Base-by-base conservation (phyloP, 2,329 filamentous ascomycete species). In the Fusarium napiforme region DNA sequence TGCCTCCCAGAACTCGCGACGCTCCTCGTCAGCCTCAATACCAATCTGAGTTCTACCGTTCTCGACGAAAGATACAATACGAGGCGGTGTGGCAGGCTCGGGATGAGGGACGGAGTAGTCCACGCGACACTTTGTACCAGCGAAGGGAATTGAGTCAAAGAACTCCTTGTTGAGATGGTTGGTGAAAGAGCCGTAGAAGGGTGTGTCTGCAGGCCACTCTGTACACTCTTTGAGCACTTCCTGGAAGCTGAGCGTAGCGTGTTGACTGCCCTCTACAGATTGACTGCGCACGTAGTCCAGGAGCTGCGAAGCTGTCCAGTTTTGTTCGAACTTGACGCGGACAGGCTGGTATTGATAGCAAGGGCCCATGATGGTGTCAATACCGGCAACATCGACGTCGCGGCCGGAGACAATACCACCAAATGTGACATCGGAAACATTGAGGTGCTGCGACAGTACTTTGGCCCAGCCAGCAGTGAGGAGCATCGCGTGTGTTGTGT, bases 261-360 rank as follows among this genome's bases (percentile, higher is more conserved):
- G 67, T 39, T 77, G 75, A 26, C 67, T 77, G 4, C 77, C 75
- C 26, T 78, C 70, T 2, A 78, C 71, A 4, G 70, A 77, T 26
- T 79, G 72, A 10, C 39, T 62, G 30, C 76, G 75, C 2, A 79
- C 75, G 4, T 72, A 64, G 36, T 76, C 64, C 10, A 79, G 36
- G 4, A 79, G 67, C 7, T 77, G 64, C 4, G 49, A 56, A 12
- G 45, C 71, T 21, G 75, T 79, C 78, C 75, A 79, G 28, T 52
- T 42, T 23, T 67, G 34, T 42, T 73, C 65, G 10, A 79, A 75
- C 47, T 60, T 71, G 62, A 79, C 76, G n/a, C 78, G 71, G 14
- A 79, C 68, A 2, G 78, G 78, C 53, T 77, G 78, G 67, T 79
- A 79, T 30, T 79, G 78, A 42, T 79, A 79, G 64, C 78, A 79